Evolutionary conservation across 345 rosid genomes (phyloP).

Genomic region (Syzygium grande): DNA sequence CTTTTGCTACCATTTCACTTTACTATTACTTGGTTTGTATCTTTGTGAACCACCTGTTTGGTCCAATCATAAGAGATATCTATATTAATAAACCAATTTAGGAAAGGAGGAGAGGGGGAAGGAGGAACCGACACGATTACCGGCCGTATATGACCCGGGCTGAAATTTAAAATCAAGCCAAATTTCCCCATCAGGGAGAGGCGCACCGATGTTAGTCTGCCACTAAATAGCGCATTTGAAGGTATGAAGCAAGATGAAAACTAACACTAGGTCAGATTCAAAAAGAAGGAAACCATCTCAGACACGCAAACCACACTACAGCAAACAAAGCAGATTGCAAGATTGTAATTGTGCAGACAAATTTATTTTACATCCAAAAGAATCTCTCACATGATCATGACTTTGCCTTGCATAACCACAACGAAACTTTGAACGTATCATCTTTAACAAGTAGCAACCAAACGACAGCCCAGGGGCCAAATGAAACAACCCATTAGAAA

Average conservation of each 20-base stretch:
- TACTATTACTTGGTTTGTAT: background rate
- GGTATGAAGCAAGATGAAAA: background rate
- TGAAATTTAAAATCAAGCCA: background rate
- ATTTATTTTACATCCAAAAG: background rate
- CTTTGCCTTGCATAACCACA: background rate
- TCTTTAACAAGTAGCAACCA: background rate
- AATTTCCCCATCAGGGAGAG: background rate
- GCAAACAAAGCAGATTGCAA: background rate
- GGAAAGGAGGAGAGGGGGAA: background rate
- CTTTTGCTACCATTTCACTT: conserved; percentile 63
- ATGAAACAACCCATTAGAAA: background rate
- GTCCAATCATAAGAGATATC: background rate
- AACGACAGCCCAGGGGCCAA: background rate
- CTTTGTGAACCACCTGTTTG: background rate
- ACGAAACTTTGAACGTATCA: background rate
- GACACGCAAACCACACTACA: background rate
- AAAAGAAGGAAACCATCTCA: background rate
- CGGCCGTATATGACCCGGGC: background rate
- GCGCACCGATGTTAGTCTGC: background rate
- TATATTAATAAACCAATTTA: background rate
- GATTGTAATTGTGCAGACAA: background rate
- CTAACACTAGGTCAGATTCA: background rate
- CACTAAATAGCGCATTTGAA: background rate
- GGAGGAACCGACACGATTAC: background rate
- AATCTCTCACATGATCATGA: background rate